A percentile compares a stretch with the other conserved stretches of the same genome.
Evolutionary conservation across 306 rosid species (phyloP).

Genomic region (Casuarina glauca): DNA sequence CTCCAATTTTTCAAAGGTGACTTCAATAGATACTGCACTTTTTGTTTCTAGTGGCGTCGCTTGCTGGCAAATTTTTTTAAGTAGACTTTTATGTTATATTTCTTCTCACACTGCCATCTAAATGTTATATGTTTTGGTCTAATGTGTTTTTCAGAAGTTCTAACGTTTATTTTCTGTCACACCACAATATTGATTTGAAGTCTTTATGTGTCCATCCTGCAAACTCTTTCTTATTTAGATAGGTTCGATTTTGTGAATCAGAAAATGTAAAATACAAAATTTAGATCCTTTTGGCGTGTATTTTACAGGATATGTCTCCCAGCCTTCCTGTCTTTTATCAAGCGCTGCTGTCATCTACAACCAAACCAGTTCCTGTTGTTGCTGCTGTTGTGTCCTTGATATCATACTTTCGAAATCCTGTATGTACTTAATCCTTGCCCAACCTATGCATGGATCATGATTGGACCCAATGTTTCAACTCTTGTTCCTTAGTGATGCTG

Average conservation of each 20-base stretch:
- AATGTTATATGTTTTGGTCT: constrained; percentile 22
- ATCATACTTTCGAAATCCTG: constrained; percentile 72
- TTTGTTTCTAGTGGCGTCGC: constrained; percentile 20
- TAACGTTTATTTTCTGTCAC: constrained; percentile 12
- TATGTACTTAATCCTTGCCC: constrained; percentile 47
- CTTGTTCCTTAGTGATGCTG: constrained; percentile 8
- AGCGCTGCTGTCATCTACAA: constrained; percentile 62
- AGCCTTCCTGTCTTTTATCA: constrained; percentile 71
- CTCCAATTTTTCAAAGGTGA: constrained; percentile 75
- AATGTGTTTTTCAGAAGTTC: constrained; percentile 15
- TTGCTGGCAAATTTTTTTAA: constrained; percentile 25
- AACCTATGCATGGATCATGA: neutral
- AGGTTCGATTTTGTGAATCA: constrained; percentile 1
- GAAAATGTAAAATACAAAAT: constrained; percentile 23
- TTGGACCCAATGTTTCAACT: neutral
- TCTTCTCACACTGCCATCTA: constrained; percentile 11
- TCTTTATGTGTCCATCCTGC: neutral
- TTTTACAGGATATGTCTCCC: constrained; percentile 62
- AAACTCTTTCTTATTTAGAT: constrained; percentile 14
- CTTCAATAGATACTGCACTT: constrained; percentile 5
- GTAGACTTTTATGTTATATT: constrained; percentile 17
- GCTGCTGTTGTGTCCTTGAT: constrained; percentile 67
- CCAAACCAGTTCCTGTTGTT: constrained; percentile 65
- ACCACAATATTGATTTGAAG: neutral
- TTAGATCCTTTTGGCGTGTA: constrained; percentile 29